Evolutionary conservation across 495 filamentous ascomycete species (phyloP).

Genomic region (Lasiosphaeriaceae sp.): DNA sequence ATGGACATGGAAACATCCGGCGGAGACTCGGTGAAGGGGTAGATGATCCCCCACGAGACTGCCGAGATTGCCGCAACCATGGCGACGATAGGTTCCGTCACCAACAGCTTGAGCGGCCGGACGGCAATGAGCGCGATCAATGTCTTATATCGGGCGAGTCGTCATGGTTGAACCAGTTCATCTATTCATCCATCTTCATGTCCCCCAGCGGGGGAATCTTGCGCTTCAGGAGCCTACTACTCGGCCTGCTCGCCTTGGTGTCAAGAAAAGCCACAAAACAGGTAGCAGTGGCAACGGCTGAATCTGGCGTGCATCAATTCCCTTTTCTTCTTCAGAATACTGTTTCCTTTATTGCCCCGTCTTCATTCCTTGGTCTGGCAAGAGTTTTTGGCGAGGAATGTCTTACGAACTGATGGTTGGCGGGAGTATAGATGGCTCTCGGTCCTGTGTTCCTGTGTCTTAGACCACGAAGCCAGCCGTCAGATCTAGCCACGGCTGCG

Average conservation of each 20-base stretch:
- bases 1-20: constrained; percentile 42
- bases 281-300: not conserved
- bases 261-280: not conserved
- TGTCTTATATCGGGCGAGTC: constrained; percentile 1
- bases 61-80: constrained; percentile 23
- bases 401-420: too few species aligned
- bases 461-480: too few species aligned
- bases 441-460: too few species aligned
- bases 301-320: too few species aligned
- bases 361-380: too few species aligned
- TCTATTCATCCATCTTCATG: not conserved
- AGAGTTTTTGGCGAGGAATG: too few species aligned
- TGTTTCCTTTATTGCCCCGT: too few species aligned
- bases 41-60: constrained; percentile 47
- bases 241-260: constrained; percentile 9
- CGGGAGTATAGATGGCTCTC: too few species aligned
- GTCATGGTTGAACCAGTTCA: constrained; percentile 11
- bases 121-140: constrained; percentile 1
- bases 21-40: constrained; percentile 51
- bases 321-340: too few species aligned
- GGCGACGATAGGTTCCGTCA: constrained; percentile 38
- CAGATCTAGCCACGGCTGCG: too few species aligned
- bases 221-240: not conserved
- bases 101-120: constrained; percentile 22
- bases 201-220: not conserved